Conservation (phyloP, 768 basidiomycete species). For the Inosperma sp. region DNA sequence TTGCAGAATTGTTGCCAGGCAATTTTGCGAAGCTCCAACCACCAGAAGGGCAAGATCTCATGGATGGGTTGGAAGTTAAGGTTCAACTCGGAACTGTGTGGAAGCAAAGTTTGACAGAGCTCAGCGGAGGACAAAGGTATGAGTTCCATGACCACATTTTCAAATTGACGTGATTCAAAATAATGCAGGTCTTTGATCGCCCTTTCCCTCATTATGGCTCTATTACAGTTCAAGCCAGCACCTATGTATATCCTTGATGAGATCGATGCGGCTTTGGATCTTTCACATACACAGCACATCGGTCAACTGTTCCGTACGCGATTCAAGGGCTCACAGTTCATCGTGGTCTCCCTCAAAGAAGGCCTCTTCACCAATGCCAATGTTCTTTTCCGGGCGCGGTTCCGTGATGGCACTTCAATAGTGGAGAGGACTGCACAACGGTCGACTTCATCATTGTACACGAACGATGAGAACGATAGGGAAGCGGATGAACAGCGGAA, state of each 20-base stretch:
- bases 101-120: constrained; percentile 96
- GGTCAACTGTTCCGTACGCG: constrained; percentile 96
- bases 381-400: constrained; percentile 87
- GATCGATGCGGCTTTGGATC: constrained; percentile 94
- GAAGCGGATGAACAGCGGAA: constrained; percentile 30
- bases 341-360: constrained; percentile 95
- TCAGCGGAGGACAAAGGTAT: constrained; percentile 95
- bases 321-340: constrained; percentile 98
- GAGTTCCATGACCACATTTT: background rate
- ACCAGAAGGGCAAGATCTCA: constrained; percentile 89
- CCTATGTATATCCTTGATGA: constrained; percentile 99
- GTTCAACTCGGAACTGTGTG: constrained; percentile 92
- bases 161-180: no score
- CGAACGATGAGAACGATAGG: constrained; percentile 28
- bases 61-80: constrained; percentile 95
- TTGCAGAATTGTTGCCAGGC: constrained; percentile 90
- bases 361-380: constrained; percentile 98
- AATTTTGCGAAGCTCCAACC: constrained; percentile 95
- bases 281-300: constrained; percentile 96
- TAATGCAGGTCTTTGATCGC: constrained; percentile 85
- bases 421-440: constrained; percentile 77
- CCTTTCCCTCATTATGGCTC: constrained; percentile 95
- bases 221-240: constrained; percentile 98
- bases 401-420: constrained; percentile 90
- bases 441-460: constrained; percentile 48